These are phyloP conservation scores for Lactarius evosmus DNA, from an alignment of 768 basidiomycete species.

Conservation along the genomic window DNA sequence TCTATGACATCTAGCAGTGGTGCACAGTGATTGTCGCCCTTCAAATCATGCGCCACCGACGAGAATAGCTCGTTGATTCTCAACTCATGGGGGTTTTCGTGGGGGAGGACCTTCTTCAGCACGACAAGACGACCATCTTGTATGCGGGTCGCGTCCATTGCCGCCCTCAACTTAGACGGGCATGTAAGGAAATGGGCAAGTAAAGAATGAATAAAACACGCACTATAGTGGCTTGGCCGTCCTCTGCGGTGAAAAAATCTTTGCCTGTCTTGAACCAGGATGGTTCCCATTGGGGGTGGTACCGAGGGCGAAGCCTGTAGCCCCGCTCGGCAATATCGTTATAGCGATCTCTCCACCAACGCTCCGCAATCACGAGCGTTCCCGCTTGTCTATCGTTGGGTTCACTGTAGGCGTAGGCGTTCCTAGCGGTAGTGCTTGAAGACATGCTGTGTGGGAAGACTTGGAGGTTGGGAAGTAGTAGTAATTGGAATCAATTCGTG, in stretches of 20 bases:
- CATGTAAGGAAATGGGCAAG: not conserved
- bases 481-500: not conserved
- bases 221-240: slow-evolving; percentile 20
- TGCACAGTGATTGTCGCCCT: slow-evolving; percentile 33
- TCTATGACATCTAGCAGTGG: slow-evolving; percentile 30
- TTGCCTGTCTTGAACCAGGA: slow-evolving; percentile 16
- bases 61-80: slow-evolving; percentile 17
- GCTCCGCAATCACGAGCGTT: slow-evolving; percentile 14
- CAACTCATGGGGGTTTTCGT: slow-evolving; percentile 16
- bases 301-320: slow-evolving; percentile 22
- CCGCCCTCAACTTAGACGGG: slow-evolving; percentile 12
- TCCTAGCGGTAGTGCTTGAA: not conserved
- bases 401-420: not conserved
- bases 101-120: slow-evolving; percentile 14
- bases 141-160: slow-evolving; percentile 18
- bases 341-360: slow-evolving; percentile 18
- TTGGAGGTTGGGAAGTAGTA: not conserved
- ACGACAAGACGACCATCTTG: slow-evolving; percentile 17
- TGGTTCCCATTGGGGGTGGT: slow-evolving; percentile 16
- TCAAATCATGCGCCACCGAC: slow-evolving; percentile 25
- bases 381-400: slow-evolving; percentile 4
- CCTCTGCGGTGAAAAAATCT: slow-evolving; percentile 17
- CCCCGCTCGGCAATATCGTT: not conserved
- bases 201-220: not conserved
- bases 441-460: not conserved